Evolutionary conservation across 1,284 basidiomycete species (phyloP).

Genomic region (Dichomitus squalens): DNA sequence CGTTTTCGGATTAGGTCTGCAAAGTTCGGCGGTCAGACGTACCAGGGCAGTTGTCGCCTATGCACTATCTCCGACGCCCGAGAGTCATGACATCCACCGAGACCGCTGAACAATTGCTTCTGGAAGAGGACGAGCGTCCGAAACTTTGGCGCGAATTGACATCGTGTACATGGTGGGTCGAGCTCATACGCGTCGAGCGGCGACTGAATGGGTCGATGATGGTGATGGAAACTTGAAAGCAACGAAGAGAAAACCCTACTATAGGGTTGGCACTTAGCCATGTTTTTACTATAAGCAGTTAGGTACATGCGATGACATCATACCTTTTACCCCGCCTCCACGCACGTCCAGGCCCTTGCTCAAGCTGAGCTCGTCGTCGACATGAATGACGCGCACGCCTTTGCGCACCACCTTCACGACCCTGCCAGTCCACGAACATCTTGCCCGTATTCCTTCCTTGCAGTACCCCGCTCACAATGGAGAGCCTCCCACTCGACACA

Average conservation of each 20-base stretch:
- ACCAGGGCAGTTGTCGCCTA: neutral
- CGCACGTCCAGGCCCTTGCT: neutral
- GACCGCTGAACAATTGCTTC: neutral
- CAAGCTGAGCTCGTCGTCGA: neutral
- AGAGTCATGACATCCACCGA: neutral
- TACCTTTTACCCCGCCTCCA: neutral
- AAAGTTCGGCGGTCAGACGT: neutral
- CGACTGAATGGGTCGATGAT: neutral
- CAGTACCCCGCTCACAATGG: conserved; percentile 25
- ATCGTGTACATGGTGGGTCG: neutral
- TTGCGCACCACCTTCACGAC: neutral
- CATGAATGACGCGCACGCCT: neutral
- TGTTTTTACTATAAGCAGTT: conserved; percentile 1
- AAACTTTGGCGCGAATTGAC: neutral
- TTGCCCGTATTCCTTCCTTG: neutral
- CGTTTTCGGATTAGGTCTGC: neutral
- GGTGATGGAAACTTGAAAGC: neutral
- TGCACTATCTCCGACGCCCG: conserved; percentile 5
- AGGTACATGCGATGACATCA: conserved; percentile 14
- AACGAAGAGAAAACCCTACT: neutral
- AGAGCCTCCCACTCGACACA: conserved; percentile 33
- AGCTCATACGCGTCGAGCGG: neutral
- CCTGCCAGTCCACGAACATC: neutral
- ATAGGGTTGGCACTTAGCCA: conserved; percentile 13
- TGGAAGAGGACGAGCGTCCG: neutral